phyloP scores from a whole-genome alignment of 495 filamentous ascomycete species.

The Xylaria scruposa region DNA sequence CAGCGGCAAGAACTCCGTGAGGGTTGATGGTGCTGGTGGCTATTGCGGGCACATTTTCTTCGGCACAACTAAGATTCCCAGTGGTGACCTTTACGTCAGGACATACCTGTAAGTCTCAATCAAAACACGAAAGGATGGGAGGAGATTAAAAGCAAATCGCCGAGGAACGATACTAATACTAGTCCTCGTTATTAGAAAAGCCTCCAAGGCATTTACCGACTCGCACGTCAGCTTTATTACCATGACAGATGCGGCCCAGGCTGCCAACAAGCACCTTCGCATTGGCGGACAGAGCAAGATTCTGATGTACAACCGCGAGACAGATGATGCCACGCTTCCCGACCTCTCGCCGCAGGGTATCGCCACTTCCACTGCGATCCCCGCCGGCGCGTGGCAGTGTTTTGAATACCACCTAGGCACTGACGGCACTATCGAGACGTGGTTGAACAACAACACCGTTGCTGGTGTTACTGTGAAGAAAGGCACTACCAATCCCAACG shows the following conservation, averaged over 20 bases:
- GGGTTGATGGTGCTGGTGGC: constrained; percentile 59
- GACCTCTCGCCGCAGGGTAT: constrained; percentile 63
- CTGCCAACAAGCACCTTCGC: constrained; percentile 61
- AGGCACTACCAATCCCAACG: constrained; percentile 56
- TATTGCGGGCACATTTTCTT: constrained; percentile 68
- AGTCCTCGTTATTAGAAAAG: constrained; percentile 48
- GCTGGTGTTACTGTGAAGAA: constrained; percentile 55
- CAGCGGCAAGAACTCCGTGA: constrained; percentile 62
- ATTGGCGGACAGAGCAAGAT: constrained; percentile 64
- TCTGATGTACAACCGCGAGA: constrained; percentile 66
- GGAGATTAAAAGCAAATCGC: not conserved
- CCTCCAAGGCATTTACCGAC: constrained; percentile 58
- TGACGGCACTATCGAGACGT: constrained; percentile 63
- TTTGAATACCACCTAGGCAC: constrained; percentile 64
- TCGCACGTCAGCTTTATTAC: constrained; percentile 66
- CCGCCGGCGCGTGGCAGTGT: constrained; percentile 58
- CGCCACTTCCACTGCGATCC: constrained; percentile 55
- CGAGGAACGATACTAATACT: constrained; percentile 36
- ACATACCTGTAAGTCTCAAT: constrained; percentile 54
- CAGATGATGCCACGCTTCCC: constrained; percentile 65
- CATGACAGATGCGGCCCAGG: constrained; percentile 63
- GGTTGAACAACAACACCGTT: constrained; percentile 58
- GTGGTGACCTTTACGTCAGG: constrained; percentile 62
- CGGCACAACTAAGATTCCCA: constrained; percentile 61
- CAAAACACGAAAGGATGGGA: not conserved